Conservation (phyloP, 768 basidiomycete species). For the Mycena polygramma region DNA sequence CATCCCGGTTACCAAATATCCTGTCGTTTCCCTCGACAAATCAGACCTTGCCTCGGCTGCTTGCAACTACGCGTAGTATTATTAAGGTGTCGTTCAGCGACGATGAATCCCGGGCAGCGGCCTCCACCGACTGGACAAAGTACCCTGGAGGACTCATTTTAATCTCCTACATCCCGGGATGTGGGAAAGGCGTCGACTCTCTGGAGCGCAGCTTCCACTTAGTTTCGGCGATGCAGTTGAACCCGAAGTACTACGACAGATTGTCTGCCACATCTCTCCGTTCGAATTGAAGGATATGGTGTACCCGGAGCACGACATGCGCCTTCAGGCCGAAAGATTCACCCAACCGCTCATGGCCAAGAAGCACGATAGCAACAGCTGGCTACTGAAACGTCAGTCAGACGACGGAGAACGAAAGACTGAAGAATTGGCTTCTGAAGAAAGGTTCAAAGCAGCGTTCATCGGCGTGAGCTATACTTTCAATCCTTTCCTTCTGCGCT, state of each 20-base stretch:
- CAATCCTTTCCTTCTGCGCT: no score
- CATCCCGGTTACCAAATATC: background rate
- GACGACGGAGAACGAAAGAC: no score
- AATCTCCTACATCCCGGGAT: background rate
- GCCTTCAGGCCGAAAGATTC: background rate
- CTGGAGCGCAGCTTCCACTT: background rate
- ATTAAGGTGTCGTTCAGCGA: background rate
- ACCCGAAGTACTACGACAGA: background rate
- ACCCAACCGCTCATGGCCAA: no score
- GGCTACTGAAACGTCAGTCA: no score
- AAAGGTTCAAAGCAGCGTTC: no score
- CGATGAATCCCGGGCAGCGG: background rate
- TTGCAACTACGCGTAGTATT: background rate
- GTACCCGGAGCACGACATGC: background rate
- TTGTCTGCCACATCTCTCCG: constrained; percentile 2
- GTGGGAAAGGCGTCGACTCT: background rate
- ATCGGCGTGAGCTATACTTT: no score
- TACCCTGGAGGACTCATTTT: background rate
- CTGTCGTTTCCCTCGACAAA: background rate
- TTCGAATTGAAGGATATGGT: background rate
- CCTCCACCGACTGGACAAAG: background rate
- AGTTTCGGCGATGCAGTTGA: constrained; percentile 1
- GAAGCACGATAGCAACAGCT: no score
- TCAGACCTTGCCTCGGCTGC: background rate
- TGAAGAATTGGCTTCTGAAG: no score